A percentile compares a stretch with the other conserved stretches of the same genome.
Conservation (phyloP, 2,329 filamentous ascomycete species). For the Neofusicoccum sp. region DNA sequence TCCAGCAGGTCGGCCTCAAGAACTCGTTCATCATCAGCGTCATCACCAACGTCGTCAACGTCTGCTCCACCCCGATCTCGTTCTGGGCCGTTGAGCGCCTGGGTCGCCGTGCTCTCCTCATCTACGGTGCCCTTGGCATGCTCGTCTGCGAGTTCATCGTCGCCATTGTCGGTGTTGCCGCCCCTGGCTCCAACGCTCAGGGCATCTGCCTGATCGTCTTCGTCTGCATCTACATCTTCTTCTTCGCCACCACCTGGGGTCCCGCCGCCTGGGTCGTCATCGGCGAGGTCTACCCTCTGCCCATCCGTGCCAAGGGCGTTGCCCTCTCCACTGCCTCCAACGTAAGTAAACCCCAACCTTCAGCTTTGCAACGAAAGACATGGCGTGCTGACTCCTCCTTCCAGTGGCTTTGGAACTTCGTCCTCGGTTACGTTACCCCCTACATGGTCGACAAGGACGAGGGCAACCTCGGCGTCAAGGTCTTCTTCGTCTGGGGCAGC, state of each 20-base stretch:
- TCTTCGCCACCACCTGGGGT: constrained; percentile 87
- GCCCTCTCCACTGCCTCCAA: constrained; percentile 84
- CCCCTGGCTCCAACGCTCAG: constrained; percentile 49
- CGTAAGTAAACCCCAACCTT: constrained; percentile 36
- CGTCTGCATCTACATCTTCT: constrained; percentile 91
- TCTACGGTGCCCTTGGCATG: constrained; percentile 79
- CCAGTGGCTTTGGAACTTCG: constrained; percentile 8
- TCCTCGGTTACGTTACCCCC: constrained; percentile 55
- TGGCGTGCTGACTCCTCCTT: not conserved
- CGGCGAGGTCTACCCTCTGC: constrained; percentile 86
- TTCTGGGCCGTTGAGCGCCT: constrained; percentile 83
- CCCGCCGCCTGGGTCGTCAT: constrained; percentile 71
- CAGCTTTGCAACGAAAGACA: constrained; percentile 63
- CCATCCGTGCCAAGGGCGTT: constrained; percentile 84
- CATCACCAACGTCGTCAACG: constrained; percentile 86
- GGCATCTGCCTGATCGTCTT: constrained; percentile 67
- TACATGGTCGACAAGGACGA: constrained; percentile 61
- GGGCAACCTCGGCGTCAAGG: constrained; percentile 61
- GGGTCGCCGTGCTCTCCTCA: constrained; percentile 76
- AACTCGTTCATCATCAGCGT: constrained; percentile 82
- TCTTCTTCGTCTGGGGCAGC: constrained; percentile 60
- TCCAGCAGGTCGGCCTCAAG: constrained; percentile 70
- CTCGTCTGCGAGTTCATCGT: constrained; percentile 83
- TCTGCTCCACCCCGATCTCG: constrained; percentile 78
- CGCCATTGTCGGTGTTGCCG: constrained; percentile 59